A percentile compares a stretch with the other conserved stretches of the same genome.
These are phyloP conservation scores for Pestalotiopsis fici DNA, from an alignment of 2,329 filamentous ascomycete genomes.

Conservation along the genomic window DNA sequence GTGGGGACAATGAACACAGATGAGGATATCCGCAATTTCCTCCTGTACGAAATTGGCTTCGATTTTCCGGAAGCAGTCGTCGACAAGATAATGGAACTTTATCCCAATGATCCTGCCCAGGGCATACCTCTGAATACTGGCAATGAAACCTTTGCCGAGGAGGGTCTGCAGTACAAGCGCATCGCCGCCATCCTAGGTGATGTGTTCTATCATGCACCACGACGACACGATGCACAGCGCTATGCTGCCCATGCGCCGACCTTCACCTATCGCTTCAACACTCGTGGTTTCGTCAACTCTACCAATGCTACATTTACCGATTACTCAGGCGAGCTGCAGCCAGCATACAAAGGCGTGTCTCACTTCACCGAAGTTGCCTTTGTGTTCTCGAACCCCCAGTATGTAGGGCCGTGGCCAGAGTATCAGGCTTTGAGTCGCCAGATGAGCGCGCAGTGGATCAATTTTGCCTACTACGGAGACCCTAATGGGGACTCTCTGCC, in stretches of 20 bases:
- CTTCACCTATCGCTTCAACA: slow-evolving; percentile 66
- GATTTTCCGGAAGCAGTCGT: slow-evolving; percentile 24
- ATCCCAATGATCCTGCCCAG: slow-evolving; percentile 50
- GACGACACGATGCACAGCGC: slow-evolving; percentile 51
- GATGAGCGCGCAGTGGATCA: slow-evolving; percentile 29
- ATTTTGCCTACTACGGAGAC: slow-evolving; percentile 25
- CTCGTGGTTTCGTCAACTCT: slow-evolving; percentile 25
- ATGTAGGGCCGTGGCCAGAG: slow-evolving; percentile 22
- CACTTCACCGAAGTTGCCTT: slow-evolving; percentile 43
- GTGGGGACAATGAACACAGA: slow-evolving; percentile 24
- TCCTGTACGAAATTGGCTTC: slow-evolving; percentile 20
- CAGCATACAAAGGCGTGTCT: slow-evolving; percentile 30
- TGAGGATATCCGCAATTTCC: slow-evolving; percentile 19
- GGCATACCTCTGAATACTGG: slow-evolving; percentile 47
- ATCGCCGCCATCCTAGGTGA: slow-evolving; percentile 57
- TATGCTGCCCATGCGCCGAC: slow-evolving; percentile 52
- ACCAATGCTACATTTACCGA: slow-evolving; percentile 4
- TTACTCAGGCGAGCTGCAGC: slow-evolving; percentile 18
- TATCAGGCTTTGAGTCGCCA: slow-evolving; percentile 25
- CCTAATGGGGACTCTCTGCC: slow-evolving; percentile 25
- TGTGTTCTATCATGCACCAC: slow-evolving; percentile 53
- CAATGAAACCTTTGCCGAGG: slow-evolving; percentile 29
- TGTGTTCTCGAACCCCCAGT: slow-evolving; percentile 34
- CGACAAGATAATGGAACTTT: slow-evolving; percentile 42
- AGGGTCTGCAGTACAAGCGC: slow-evolving; percentile 53